Evolutionary conservation across 441 rosid genomes (phyloP), one percentile per base, ranked within the genome.

Genomic region (Pelargonium fulgidum): DNA sequence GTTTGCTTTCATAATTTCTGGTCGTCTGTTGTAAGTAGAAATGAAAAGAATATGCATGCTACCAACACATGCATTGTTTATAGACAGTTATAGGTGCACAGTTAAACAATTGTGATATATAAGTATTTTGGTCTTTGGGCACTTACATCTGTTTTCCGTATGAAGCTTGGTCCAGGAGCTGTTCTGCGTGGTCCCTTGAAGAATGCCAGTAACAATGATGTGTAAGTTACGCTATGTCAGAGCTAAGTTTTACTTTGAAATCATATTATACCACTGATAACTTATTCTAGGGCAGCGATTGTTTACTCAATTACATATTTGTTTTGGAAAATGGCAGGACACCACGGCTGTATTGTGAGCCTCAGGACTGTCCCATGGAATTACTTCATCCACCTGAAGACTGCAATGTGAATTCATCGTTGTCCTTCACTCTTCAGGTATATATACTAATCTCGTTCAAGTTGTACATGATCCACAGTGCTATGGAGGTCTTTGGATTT

Each of bases 361-460:
- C 71, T 24, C 83, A 84, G 74, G 90, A 87, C 76, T 92, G 98
- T 74, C 98, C 98, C 16, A 78, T 81, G 72, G 98, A 92, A 69
- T 77, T 92, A 68, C 77, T 87, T 74, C 96, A 90, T 77, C 98
- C 96, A 3, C 98, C 91, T 19, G 97, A 93, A 77, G 97, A 93
- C 77, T 93, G 97, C 77, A 91, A 87, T 71, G 89, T 88, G 80
- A 90, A 93, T 80, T 81, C 97, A 56, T 89, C 97, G 6, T 78
- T 93, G 79, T 65, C 97, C 69, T 90, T 91, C 82, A 91, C 96
- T 70, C 90, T 90, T 78, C 96, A 91, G 97, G 97, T 93, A 48
- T 73, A 74, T 66, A 66, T 76, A 61, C 74, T 71, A 61, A 42
- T 74, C 68, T 71, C 72, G 70, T 33, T 80, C 70, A 74, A 67